Evolutionary conservation across 495 filamentous ascomycete species (phyloP), one percentile per base, ranked within the genome.

Genomic region (Aspergillus diversus): DNA sequence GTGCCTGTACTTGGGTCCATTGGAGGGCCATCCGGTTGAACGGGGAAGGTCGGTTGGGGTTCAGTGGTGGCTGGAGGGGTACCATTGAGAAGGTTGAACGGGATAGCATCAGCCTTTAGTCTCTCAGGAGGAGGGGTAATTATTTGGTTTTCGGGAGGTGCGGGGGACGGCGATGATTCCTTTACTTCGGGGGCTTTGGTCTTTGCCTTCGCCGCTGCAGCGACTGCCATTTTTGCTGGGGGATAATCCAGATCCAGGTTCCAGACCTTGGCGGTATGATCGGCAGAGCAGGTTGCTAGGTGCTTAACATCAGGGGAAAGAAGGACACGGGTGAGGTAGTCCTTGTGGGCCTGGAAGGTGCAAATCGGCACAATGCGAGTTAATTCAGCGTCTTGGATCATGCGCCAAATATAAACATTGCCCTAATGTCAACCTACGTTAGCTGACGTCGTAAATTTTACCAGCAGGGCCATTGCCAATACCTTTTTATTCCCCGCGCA

Each of bases 261-360:
- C 95, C 95, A 99, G 54, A 99, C 97, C 72, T 96, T 96, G 62
- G 96, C 96, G 0, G 93, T 98, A 75, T 98, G 95, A 76, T 99
- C 95, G 33, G 95, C 96, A 42, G 92, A 96, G 80, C 95, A 99
- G 47, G 95, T 99, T 3, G 95, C 95, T 27, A 99, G 87, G 72
- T 98, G 93, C 71, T 94, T 95, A 66, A 99, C 95, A 73, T 99
- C 95, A 9, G 95, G 95, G 0, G 94, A 97, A 50, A 99, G 90
- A 15, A 99, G 88, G 51, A 99, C 91, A 46, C 95, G 92, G 11
- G 92, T 98, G 63, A 99, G 94, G 76, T 96, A 97, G 63, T 93
- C 90, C 50, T 87, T 89, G 76, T 99, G 95, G 1, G 96, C 95
- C 35, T 88, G 86, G 83, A 99, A 99, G 54, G 91, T 92, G 65